A percentile compares a stretch with the other conserved stretches of the same genome.
These are phyloP conservation scores for Nepenthes gracilis DNA, from an alignment of 148 eudicot species.

Conservation along the genomic window DNA sequence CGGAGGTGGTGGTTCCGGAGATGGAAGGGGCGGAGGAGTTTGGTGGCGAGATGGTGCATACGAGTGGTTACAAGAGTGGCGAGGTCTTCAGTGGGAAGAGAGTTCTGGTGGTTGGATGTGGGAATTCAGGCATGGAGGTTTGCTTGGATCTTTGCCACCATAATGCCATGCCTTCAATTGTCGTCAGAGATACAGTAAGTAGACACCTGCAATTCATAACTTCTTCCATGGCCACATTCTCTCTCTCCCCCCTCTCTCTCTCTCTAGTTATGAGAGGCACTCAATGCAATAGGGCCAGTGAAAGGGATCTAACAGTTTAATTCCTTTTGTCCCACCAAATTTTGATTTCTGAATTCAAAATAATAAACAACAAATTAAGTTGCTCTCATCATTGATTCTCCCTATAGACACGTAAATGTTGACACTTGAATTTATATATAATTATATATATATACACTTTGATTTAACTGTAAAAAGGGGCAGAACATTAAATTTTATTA, in stretches of 20 bases:
- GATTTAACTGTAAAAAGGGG: too few species aligned
- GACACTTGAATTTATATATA: too few species aligned
- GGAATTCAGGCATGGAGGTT: conserved; percentile 91
- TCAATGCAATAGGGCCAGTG: too few species aligned
- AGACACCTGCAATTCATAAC: neutral
- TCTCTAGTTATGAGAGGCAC: neutral
- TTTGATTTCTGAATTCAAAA: too few species aligned
- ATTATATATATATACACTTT: too few species aligned
- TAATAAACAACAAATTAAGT: too few species aligned
- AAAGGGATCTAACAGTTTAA: too few species aligned
- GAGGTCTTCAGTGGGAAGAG: conserved; percentile 42
- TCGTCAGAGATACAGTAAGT: conserved; percentile 74
- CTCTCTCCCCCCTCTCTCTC: neutral
- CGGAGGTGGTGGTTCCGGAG: conserved; percentile 59
- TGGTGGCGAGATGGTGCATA: conserved; percentile 40
- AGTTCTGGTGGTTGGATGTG: conserved; percentile 84
- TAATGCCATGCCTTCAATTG: conserved; percentile 60
- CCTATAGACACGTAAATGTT: too few species aligned
- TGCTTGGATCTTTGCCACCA: conserved; percentile 77
- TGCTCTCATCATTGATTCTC: too few species aligned
- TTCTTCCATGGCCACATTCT: neutral
- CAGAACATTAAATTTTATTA: too few species aligned
- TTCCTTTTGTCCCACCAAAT: too few species aligned
- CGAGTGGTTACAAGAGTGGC: conserved; percentile 60
- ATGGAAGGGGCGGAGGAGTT: conserved; percentile 47